Evolutionary conservation across 177 flowering plant species (phyloP).

Genomic region (Telopea speciosissima): DNA sequence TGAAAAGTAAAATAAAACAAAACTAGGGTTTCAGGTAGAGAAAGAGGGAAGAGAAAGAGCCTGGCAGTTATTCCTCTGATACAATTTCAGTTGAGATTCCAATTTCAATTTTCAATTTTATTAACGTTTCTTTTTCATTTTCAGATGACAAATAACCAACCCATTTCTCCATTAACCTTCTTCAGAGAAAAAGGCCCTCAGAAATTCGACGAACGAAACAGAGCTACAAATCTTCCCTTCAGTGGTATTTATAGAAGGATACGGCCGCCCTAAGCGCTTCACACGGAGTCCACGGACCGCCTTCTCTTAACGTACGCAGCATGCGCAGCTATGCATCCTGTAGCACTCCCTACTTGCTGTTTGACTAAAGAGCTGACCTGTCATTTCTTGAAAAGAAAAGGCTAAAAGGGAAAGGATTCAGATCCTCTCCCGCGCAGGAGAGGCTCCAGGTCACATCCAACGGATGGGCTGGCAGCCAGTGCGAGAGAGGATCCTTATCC

Average conservation of each 20-base stretch:
- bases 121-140: no score
- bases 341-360: no score
- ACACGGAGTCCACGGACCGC: not conserved
- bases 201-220: not conserved
- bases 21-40: conserved; percentile 19
- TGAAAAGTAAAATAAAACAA: not conserved
- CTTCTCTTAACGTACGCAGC: not conserved
- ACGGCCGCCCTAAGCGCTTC: not conserved
- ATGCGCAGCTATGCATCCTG: not conserved
- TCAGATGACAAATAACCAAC: no score
- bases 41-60: not conserved
- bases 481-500: no score
- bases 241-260: not conserved
- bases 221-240: not conserved
- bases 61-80: no score
- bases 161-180: not conserved
- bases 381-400: no score
- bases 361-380: no score
- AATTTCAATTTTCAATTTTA: no score
- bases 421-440: no score
- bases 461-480: no score
- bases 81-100: not conserved
- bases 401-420: no score
- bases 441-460: no score
- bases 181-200: not conserved